Percentiles rank a stretch among this genome's conserved stretches.
Conservation (phyloP, 345 rosid genomes). For the Kernera saxatilis region DNA sequence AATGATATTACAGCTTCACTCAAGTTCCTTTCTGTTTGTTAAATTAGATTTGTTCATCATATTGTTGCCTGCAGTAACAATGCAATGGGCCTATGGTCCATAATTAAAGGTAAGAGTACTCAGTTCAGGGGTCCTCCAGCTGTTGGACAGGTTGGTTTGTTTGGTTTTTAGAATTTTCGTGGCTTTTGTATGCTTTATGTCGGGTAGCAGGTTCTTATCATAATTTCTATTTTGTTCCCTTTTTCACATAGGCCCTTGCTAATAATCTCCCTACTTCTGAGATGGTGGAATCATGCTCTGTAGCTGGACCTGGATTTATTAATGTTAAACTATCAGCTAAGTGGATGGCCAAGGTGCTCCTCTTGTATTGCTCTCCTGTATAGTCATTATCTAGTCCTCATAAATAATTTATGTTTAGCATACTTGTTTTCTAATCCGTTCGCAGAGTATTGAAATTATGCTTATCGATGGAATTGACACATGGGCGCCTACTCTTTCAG, state of each 20-base stretch:
- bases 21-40: neutral
- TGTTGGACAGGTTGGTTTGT: conserved; percentile 65
- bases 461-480: conserved; percentile 70
- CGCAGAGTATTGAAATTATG: conserved; percentile 80
- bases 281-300: conserved; percentile 76
- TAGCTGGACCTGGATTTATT: conserved; percentile 94
- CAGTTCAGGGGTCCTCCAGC: conserved; percentile 71
- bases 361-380: neutral
- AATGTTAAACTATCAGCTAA: conserved; percentile 61
- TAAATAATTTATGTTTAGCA: neutral
- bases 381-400: neutral
- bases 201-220: neutral
- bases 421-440: conserved; percentile 14
- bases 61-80: conserved; percentile 53
- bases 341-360: conserved; percentile 85
- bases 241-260: conserved; percentile 53
- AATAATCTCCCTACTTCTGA: conserved; percentile 70
- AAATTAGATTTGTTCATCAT: neutral
- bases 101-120: conserved; percentile 60
- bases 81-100: conserved; percentile 84
- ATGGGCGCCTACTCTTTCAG: conserved; percentile 68
- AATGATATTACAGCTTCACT: neutral
- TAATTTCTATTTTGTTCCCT: neutral
- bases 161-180: neutral
- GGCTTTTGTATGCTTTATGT: neutral